Conservation (phyloP, 495 filamentous ascomycete species). For the Elaphomyces granulatus region DNA sequence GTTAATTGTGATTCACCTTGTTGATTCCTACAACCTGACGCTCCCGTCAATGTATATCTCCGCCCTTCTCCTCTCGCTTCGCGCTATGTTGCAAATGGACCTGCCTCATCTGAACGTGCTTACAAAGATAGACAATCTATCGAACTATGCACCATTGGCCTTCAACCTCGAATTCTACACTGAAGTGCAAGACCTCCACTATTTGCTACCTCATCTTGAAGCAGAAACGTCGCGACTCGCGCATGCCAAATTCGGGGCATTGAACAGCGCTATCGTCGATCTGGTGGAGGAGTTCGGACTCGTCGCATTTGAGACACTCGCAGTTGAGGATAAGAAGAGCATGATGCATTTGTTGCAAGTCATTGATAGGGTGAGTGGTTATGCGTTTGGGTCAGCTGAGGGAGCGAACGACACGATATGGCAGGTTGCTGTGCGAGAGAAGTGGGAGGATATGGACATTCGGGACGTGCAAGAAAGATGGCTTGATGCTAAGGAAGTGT, state of each 20-base stretch:
- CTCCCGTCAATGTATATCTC: conserved; percentile 90
- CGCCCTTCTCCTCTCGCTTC: conserved; percentile 76
- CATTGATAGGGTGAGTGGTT: conserved; percentile 82
- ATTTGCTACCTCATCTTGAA: conserved; percentile 67
- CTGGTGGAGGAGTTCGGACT: conserved; percentile 79
- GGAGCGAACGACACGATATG: conserved; percentile 89
- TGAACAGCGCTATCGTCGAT: conserved; percentile 77
- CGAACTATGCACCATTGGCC: conserved; percentile 62
- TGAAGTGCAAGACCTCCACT: conserved; percentile 84
- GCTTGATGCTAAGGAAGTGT: conserved; percentile 78
- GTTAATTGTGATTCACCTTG: conserved; percentile 81
- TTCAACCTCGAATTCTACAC: conserved; percentile 97
- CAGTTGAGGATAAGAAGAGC: conserved; percentile 87
- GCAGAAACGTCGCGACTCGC: conserved; percentile 41
- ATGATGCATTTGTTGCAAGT: conserved; percentile 83
- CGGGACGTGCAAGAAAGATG: conserved; percentile 89
- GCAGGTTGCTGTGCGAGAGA: conserved; percentile 87
- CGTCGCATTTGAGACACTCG: conserved; percentile 82
- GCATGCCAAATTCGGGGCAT: conserved; percentile 56
- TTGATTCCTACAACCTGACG: conserved; percentile 82
- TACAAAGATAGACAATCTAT: conserved; percentile 90
- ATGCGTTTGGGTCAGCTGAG: conserved; percentile 82
- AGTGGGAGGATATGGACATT: conserved; percentile 61
- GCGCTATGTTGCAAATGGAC: conserved; percentile 96
- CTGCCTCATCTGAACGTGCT: conserved; percentile 90